Base-by-base conservation (phyloP, 441 rosid species). In the Syzygium malaccense region DNA sequence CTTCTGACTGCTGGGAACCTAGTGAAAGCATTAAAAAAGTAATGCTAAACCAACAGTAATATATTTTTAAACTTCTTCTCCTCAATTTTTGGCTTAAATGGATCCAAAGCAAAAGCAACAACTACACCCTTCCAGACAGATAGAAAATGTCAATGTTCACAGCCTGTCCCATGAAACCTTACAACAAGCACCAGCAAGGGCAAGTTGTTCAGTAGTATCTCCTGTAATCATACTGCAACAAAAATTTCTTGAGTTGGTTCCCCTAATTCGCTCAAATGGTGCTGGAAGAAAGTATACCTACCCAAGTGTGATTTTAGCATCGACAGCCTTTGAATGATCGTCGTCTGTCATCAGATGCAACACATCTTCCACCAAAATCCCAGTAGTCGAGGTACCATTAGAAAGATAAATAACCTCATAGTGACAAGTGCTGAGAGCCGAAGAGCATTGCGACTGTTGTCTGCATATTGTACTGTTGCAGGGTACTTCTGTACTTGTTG, bases 331-430 rank as follows among this genome's bases (percentile, higher is more conserved):
- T 33, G 93, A 54, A 58, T 86, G 90, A 88, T 92, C 33, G 17
- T 93, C 90, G 41, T 95, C 93, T 2, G 96, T 93, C 37, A 85
- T 89, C 68, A 98, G 92, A 92, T 95, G 99, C 92, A 98, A 93
- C 33, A 91, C 90, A 91, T 97, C 99, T 92, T 98, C 95, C 5
- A 96, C 97, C 89, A 95, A 90, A 89, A 88, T 80, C 90, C 99
- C 99, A 85, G 90, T 93, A 87, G 99, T 93, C 18, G 97, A 92
- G 86, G 99, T 97, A 86, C 90, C 93, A 88, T 95, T 93, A 51
- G 99, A 96, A 55, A 98, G 97, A 93, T 98, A 98, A 28, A 60
- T 54, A 87, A 95, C 93, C 89, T 92, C 93, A 91, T 95, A 98
- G 30, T 96, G 96, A 88, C 99, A 98, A 87, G 88, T 64, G 89